These are phyloP conservation scores for Candida palmyrensis DNA, from an alignment of 805 yeast species.

Conservation along the genomic window DNA sequence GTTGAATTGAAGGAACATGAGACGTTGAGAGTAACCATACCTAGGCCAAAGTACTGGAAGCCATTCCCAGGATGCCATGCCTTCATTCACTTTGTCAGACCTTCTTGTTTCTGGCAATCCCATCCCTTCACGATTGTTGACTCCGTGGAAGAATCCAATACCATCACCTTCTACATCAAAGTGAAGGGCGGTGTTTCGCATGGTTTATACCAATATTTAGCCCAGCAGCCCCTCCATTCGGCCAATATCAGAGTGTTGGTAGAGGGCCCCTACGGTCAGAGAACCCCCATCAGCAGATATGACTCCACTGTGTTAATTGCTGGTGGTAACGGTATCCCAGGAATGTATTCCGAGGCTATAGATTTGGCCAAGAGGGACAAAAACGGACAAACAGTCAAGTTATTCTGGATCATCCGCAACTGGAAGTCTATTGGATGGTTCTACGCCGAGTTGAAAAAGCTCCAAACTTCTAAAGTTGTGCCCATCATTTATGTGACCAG, in stretches of 20 bases:
- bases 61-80: constrained; percentile 37
- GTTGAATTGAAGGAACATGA: constrained; percentile 39
- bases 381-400: constrained; percentile 10
- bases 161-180: constrained; percentile 40
- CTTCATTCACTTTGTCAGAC: constrained; percentile 33
- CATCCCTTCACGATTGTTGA: constrained; percentile 40
- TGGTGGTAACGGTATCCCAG: constrained; percentile 41
- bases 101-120: constrained; percentile 40
- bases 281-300: constrained; percentile 24
- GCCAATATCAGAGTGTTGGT: constrained; percentile 25
- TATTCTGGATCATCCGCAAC: constrained; percentile 26
- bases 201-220: constrained; percentile 28
- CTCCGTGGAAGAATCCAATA: constrained; percentile 11
- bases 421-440: constrained; percentile 26
- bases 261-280: constrained; percentile 39
- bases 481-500: constrained; percentile 33
- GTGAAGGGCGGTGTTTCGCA: constrained; percentile 37
- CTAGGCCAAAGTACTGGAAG: constrained; percentile 44
- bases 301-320: constrained; percentile 23
- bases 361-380: constrained; percentile 14
- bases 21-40: constrained; percentile 42
- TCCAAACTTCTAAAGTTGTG: constrained; percentile 22
- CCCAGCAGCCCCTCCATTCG: constrained; percentile 26
- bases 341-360: constrained; percentile 28
- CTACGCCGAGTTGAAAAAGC: constrained; percentile 18